A percentile compares a stretch with the other conserved stretches of the same genome.
Conservation (phyloP, 2,329 filamentous ascomycete species). For the Penicillium sumatraense region DNA sequence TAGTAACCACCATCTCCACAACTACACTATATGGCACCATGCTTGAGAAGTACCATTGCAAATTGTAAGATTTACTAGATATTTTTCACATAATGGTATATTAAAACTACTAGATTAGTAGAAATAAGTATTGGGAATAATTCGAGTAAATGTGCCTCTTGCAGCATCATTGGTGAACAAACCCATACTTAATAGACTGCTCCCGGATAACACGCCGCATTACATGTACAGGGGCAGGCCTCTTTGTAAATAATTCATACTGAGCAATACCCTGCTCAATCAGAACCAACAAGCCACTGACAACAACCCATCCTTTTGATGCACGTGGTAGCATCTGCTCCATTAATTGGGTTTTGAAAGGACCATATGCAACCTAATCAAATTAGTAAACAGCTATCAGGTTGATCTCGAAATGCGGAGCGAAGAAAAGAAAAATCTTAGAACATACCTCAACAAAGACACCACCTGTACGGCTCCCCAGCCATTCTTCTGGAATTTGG, state of each 20-base stretch:
- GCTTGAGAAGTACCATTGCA: too few relatives aligned
- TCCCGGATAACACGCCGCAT: conserved; percentile 26
- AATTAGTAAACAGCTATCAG: not conserved
- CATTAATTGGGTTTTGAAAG: conserved; percentile 19
- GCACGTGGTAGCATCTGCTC: conserved; percentile 14
- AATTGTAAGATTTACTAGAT: too few relatives aligned
- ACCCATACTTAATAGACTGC: conserved; percentile 15
- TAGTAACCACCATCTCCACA: too few relatives aligned
- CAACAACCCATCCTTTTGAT: conserved; percentile 27
- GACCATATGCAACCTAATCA: conserved; percentile 21
- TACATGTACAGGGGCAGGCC: conserved; percentile 28
- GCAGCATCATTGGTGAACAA: conserved; percentile 8
- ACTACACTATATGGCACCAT: too few relatives aligned
- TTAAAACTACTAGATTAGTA: too few relatives aligned
- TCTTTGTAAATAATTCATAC: conserved; percentile 28
- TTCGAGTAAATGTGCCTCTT: not conserved
- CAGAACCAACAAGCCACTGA: conserved; percentile 26
- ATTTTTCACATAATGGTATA: too few relatives aligned
- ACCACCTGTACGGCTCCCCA: conserved; percentile 27
- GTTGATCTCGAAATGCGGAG: too few relatives aligned
- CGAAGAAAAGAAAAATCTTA: too few relatives aligned
- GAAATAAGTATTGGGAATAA: too few relatives aligned
- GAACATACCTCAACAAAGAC: conserved; percentile 29
- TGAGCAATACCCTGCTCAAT: conserved; percentile 31
- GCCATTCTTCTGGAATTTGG: conserved; percentile 24